These are phyloP conservation scores for Fusarium fracticaudum DNA, from an alignment of 2,329 filamentous ascomycete genomes.

Conservation along the genomic window DNA sequence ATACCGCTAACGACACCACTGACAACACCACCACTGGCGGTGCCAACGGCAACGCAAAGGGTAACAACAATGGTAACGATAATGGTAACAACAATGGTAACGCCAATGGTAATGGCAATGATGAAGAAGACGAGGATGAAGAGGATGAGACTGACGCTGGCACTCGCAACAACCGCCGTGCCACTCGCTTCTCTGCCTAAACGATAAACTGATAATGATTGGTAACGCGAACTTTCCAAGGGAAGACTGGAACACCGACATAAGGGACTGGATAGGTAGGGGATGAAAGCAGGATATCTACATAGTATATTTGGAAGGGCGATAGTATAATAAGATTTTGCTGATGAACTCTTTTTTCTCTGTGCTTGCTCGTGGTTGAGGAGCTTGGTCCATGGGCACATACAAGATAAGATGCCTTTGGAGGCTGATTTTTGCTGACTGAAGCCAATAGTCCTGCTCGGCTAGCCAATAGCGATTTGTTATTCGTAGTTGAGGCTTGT, in stretches of 20 bases:
- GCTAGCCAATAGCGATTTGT: background rate
- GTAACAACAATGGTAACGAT: background rate
- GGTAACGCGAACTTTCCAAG: too few species aligned
- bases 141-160: background rate
- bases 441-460: accelerated
- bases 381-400: accelerated
- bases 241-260: background rate
- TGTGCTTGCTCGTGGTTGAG: accelerated
- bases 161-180: constrained; percentile 1
- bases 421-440: background rate
- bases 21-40: too few species aligned
- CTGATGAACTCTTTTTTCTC: background rate
- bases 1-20: background rate
- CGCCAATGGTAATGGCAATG: background rate
- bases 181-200: background rate
- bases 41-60: background rate
- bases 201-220: background rate
- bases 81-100: background rate
- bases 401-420: accelerated
- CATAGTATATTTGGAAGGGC: background rate
- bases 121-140: background rate
- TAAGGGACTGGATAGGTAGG: background rate
- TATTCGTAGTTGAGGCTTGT: background rate
- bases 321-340: background rate
- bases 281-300: background rate